Conservation (phyloP, 345 rosid genomes). For the Boechera stricta region DNA sequence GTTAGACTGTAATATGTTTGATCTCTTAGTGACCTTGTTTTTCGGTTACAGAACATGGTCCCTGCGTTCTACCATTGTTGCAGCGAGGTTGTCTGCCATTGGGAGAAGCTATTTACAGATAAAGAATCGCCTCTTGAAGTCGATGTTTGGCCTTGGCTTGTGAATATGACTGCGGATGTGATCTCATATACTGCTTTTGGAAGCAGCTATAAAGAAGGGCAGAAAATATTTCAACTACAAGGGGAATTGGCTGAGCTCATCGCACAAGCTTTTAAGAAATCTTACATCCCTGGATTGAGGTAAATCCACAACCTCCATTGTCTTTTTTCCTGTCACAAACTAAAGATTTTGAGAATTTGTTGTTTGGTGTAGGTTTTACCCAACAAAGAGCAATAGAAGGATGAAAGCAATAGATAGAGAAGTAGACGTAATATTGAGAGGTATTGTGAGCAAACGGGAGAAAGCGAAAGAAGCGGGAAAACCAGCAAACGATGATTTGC, state of each 20-base stretch:
- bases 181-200: conserved; percentile 53
- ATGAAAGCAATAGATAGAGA: conserved; percentile 49
- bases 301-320: conserved; percentile 9
- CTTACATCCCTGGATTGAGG: conserved; percentile 49
- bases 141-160: conserved; percentile 52
- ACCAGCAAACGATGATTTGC: conserved; percentile 45
- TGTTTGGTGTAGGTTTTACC: conserved; percentile 51
- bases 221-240: conserved; percentile 45
- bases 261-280: conserved; percentile 41
- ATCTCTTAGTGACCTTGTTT: neutral
- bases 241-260: conserved; percentile 43
- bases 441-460: conserved; percentile 50
- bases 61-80: conserved; percentile 48
- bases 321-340: neutral
- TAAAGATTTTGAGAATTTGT: conserved; percentile 7
- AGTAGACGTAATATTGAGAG: conserved; percentile 37
- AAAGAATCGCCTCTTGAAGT: conserved; percentile 38
- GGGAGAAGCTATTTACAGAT: conserved; percentile 41
- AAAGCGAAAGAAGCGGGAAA: conserved; percentile 47
- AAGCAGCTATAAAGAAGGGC: conserved; percentile 52
- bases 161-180: conserved; percentile 50
- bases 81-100: conserved; percentile 37
- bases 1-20: conserved; percentile 11
- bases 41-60: conserved; percentile 46
- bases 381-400: conserved; percentile 51